Conservation (phyloP, 1,284 basidiomycete species). For the Spongispora temasekensis region DNA sequence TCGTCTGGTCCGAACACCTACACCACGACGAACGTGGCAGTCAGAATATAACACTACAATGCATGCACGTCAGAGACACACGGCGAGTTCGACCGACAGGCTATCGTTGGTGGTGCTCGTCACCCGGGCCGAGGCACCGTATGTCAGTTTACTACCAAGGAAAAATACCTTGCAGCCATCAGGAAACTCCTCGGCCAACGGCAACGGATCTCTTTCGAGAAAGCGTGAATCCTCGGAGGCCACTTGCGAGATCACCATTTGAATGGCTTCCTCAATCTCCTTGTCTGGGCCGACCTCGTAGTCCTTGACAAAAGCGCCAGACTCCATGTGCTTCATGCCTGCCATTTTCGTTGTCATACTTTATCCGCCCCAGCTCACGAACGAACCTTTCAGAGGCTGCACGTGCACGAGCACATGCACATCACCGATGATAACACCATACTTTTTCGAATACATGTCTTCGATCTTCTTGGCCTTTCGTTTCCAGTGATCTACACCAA, state of each 20-base stretch:
- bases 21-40: constrained; percentile 5
- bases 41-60: constrained; percentile 3
- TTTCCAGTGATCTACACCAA: constrained; percentile 73
- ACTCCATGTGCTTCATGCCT: constrained; percentile 88
- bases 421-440: constrained; percentile 82
- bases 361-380: background rate
- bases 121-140: constrained; percentile 94
- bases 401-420: constrained; percentile 85
- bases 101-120: constrained; percentile 64
- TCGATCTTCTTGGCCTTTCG: constrained; percentile 81
- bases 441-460: constrained; percentile 85
- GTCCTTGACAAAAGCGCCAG: constrained; percentile 92
- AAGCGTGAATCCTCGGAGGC: constrained; percentile 88
- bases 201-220: constrained; percentile 79
- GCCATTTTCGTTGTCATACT: background rate
- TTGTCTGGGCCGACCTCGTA: constrained; percentile 84
- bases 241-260: constrained; percentile 79
- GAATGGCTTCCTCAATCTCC: constrained; percentile 84
- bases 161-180: constrained; percentile 92
- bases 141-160: constrained; percentile 89
- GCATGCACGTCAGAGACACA: constrained; percentile 40
- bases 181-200: constrained; percentile 88
- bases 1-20: constrained; percentile 87
- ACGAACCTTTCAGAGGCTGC: constrained; percentile 79
- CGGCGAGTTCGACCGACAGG: constrained; percentile 80